Percentiles rank a stretch among this genome's conserved stretches.
Evolutionary conservation across 176 grass and related monocot genomes (phyloP).

Genomic region (Zizania latifolia): DNA sequence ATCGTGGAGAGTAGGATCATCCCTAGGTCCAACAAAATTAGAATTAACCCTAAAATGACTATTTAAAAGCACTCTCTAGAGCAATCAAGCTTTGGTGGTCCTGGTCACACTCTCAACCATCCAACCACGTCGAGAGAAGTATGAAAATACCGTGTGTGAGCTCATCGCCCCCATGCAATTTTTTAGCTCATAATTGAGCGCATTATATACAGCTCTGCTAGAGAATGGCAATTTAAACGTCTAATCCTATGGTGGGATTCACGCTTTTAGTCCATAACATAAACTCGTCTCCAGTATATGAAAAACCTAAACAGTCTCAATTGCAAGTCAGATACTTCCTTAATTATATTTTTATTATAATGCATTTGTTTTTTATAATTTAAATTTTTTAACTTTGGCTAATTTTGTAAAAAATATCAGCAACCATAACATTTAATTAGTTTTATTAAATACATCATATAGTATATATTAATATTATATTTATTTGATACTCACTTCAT

Average conservation of each 20-base stretch:
- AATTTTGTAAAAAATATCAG: no score
- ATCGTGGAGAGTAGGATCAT: background rate
- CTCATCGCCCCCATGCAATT: conserved; percentile 5
- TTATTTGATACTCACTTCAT: no score
- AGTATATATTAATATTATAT: no score
- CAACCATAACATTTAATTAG: no score
- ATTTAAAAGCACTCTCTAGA: background rate
- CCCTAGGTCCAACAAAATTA: no score
- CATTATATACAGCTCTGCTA: background rate
- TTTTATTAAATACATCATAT: no score
- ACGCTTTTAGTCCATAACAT: background rate
- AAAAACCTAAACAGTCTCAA: background rate
- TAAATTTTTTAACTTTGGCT: no score
- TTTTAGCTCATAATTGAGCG: conserved; percentile 48
- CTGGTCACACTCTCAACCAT: background rate
- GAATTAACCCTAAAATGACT: background rate
- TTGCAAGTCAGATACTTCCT: background rate
- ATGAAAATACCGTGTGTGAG: conserved; percentile 13
- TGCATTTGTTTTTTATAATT: no score
- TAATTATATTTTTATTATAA: no score
- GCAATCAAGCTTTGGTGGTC: background rate
- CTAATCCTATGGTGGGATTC: conserved; percentile 1
- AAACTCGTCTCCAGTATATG: background rate
- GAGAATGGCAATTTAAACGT: background rate
- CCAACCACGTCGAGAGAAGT: background rate